These are phyloP conservation scores for Epithele typhae DNA, from an alignment of 768 basidiomycete species.

Conservation along the genomic window DNA sequence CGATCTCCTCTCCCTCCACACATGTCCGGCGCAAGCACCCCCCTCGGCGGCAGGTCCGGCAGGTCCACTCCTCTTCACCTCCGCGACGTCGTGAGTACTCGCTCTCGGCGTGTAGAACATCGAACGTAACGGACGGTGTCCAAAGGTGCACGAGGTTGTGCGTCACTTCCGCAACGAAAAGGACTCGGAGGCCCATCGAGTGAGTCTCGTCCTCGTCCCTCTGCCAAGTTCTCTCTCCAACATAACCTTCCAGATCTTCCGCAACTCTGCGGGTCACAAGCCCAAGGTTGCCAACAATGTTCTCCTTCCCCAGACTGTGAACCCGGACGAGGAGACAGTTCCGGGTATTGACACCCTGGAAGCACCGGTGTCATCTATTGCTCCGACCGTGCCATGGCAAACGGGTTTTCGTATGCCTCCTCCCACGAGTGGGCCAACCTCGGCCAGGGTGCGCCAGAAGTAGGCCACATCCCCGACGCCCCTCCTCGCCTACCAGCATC, in stretches of 20 bases:
- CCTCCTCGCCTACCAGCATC: conserved; percentile 59
- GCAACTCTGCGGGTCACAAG: conserved; percentile 61
- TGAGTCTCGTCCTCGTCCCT: conserved; percentile 22
- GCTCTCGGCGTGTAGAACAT: too few species aligned
- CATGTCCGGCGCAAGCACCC: conserved; percentile 21
- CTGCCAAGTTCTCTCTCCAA: background rate
- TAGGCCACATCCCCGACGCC: conserved; percentile 78
- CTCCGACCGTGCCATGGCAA: conserved; percentile 91
- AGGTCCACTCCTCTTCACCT: conserved; percentile 19
- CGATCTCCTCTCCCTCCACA: too few species aligned
- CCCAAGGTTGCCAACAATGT: conserved; percentile 48
- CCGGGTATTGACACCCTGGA: conserved; percentile 83
- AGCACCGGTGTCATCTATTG: conserved; percentile 74
- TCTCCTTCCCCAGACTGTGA: conserved; percentile 67
- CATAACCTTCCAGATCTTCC: conserved; percentile 55
- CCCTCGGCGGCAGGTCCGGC: conserved; percentile 14
- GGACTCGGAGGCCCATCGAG: conserved; percentile 87
- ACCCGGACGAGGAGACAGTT: conserved; percentile 85
- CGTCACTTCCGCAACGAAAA: conserved; percentile 69
- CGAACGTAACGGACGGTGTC: too few species aligned
- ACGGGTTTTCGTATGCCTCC: conserved; percentile 79
- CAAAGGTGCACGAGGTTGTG: conserved; percentile 57
- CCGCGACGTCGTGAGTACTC: conserved; percentile 13
- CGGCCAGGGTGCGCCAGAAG: conserved; percentile 91
- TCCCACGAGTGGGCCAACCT: conserved; percentile 84